Base-by-base conservation (phyloP, 768 basidiomycete genomes). In the Imleria badia region DNA sequence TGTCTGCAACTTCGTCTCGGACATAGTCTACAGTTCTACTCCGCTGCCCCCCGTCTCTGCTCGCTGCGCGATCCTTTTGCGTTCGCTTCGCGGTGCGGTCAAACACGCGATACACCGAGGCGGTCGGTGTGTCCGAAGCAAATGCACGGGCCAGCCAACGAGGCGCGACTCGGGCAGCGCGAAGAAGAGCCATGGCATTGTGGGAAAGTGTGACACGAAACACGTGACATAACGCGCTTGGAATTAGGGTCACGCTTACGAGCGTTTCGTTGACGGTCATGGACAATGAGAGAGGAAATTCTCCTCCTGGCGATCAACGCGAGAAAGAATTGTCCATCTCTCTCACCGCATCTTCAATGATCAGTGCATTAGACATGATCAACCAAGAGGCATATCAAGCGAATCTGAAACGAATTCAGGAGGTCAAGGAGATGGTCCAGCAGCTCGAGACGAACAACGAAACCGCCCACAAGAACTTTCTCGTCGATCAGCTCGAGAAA, bases 11-110 rank as follows among this genome's bases (percentile, higher is more conserved):
- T 68, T 96, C 96, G 52, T 92, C 82, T 39, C 92, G 82, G 29
- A 99, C 75, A 72, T 98, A 98, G 76, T 99, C 96, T 6, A 94
- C 93, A 0, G 84, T 82, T 63, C 83, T 78, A 62, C 90, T 94
- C 30, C 77, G 75, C 22, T 72, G 70, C 19, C 87, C 86, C 43
- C 73, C 77, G 51, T 85, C 76, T 54, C 78, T 73, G 48, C 70
- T 60, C 5, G 84, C 89, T 0, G 92, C 87, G 13, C 84, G 75
- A 67, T 98, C 86, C 62, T 81, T 85, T 72, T 98, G 95, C 8
- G 82, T 64, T 38, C 73, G 78, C 71, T 98, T 98, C 9, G 76
- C 84, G 42, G 77, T 71, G 34, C 94, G 84, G 71, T 98, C 94
- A 64, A 98, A 98, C 8, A 98, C 85, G 66, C 86, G 78, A 67